Percentiles rank a stretch among this genome's conserved stretches.
These are phyloP conservation scores for Nakazawaea ambrosiae DNA, from an alignment of 805 yeast genomes.

Conservation along the genomic window DNA sequence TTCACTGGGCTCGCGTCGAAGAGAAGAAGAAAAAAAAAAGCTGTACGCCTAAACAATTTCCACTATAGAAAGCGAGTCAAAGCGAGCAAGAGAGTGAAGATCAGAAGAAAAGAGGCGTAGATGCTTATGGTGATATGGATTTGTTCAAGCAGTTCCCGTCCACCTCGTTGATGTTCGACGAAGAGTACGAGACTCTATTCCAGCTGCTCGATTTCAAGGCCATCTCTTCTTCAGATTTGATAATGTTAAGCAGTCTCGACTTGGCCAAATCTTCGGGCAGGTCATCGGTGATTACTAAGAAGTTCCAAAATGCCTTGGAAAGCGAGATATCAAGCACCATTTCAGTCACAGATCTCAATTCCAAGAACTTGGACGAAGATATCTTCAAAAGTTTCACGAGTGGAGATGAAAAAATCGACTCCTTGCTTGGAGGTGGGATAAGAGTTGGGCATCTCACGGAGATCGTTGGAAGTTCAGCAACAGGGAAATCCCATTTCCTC, in stretches of 20 bases:
- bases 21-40: neutral
- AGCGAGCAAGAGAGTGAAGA: too few relatives aligned
- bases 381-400: slow-evolving; percentile 32
- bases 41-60: neutral
- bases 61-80: neutral
- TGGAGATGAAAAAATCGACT: slow-evolving; percentile 47
- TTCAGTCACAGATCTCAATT: slow-evolving; percentile 6
- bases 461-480: slow-evolving; percentile 75
- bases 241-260: neutral
- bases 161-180: slow-evolving; percentile 11
- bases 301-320: slow-evolving; percentile 10
- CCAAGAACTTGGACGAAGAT: slow-evolving; percentile 12
- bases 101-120: neutral
- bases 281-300: slow-evolving; percentile 3
- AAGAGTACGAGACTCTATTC: slow-evolving; percentile 3
- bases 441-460: slow-evolving; percentile 56
- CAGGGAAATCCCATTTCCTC: slow-evolving; percentile 80
- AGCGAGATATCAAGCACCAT: slow-evolving; percentile 1
- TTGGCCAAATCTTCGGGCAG: slow-evolving; percentile 6
- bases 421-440: slow-evolving; percentile 48
- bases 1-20: neutral
- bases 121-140: slow-evolving; percentile 8
- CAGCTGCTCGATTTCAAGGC: slow-evolving; percentile 3
- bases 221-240: slow-evolving; percentile 2
- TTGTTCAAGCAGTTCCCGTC: slow-evolving; percentile 12